phyloP scores from a whole-genome alignment of 75 land plant species.

The Sequoia sempervirens region DNA sequence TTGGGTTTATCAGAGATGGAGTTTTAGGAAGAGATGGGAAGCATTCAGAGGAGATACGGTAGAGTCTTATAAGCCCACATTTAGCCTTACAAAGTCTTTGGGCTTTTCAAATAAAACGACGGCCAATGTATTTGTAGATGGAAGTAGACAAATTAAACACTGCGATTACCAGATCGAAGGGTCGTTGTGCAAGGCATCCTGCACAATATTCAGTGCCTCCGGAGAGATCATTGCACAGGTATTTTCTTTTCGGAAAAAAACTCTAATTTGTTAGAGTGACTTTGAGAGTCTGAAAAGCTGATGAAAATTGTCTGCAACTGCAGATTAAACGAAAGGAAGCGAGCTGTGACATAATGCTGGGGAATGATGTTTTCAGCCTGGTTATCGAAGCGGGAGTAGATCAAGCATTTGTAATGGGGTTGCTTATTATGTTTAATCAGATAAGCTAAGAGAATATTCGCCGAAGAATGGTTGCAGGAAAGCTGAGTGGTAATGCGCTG shows the following conservation, averaged over 20 bases:
- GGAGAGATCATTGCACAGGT: not conserved
- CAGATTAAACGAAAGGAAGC: too few relatives aligned
- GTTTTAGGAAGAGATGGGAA: not conserved
- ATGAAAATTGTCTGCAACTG: too few relatives aligned
- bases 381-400: not conserved
- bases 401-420: not conserved
- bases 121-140: not conserved
- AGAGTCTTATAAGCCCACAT: too few relatives aligned
- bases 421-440: not conserved
- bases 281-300: too few relatives aligned
- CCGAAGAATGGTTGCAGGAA: too few relatives aligned
- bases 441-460: not conserved
- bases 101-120: too few relatives aligned
- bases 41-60: not conserved
- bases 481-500: too few relatives aligned
- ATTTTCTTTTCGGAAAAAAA: not conserved
- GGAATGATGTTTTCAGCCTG: too few relatives aligned
- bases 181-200: not conserved
- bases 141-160: not conserved
- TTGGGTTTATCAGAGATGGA: not conserved
- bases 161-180: not conserved
- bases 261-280: too few relatives aligned
- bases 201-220: not conserved
- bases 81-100: too few relatives aligned
- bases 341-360: too few relatives aligned